These are phyloP conservation scores for Erodium moschatum DNA, from an alignment of 441 rosid species.

Conservation along the genomic window DNA sequence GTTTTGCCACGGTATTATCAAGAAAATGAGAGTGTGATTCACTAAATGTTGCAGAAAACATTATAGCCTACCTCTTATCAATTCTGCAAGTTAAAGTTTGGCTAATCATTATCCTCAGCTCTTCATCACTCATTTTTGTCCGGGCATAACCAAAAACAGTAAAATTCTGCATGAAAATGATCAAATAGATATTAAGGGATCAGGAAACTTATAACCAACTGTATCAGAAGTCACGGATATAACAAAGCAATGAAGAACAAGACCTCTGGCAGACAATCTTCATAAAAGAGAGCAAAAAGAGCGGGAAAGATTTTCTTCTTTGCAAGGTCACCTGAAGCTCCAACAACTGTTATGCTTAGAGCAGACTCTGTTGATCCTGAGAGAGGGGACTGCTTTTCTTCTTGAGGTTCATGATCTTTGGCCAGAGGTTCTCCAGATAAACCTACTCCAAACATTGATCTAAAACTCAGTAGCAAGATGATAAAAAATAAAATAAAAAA, in stretches of 20 bases:
- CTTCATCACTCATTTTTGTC: slow-evolving; percentile 59
- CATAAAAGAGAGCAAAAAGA: slow-evolving; percentile 80
- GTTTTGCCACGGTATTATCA: slow-evolving; percentile 1
- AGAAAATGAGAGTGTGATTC: neutral
- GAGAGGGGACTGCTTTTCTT: slow-evolving; percentile 18
- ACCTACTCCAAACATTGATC: slow-evolving; percentile 24
- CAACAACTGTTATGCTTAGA: slow-evolving; percentile 76
- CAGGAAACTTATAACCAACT: neutral
- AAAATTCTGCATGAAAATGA: slow-evolving; percentile 37
- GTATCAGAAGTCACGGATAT: neutral
- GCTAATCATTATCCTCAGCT: slow-evolving; percentile 67
- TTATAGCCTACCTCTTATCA: slow-evolving; percentile 52
- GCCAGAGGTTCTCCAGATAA: slow-evolving; percentile 35
- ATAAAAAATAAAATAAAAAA: neutral
- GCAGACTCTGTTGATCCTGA: slow-evolving; percentile 34
- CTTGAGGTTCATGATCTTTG: slow-evolving; percentile 24
- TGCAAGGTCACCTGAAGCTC: slow-evolving; percentile 92
- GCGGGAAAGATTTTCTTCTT: slow-evolving; percentile 92
- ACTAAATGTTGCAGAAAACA: neutral
- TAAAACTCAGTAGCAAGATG: neutral
- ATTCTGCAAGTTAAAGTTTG: slow-evolving; percentile 75
- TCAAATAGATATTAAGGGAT: slow-evolving; percentile 1
- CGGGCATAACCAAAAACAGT: slow-evolving; percentile 72
- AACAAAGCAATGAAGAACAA: slow-evolving; percentile 1
- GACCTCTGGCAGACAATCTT: slow-evolving; percentile 70